Evolutionary conservation across 768 basidiomycete species (phyloP), one percentile per base, ranked within the genome.

Genomic region (Mrakia gelida): DNA sequence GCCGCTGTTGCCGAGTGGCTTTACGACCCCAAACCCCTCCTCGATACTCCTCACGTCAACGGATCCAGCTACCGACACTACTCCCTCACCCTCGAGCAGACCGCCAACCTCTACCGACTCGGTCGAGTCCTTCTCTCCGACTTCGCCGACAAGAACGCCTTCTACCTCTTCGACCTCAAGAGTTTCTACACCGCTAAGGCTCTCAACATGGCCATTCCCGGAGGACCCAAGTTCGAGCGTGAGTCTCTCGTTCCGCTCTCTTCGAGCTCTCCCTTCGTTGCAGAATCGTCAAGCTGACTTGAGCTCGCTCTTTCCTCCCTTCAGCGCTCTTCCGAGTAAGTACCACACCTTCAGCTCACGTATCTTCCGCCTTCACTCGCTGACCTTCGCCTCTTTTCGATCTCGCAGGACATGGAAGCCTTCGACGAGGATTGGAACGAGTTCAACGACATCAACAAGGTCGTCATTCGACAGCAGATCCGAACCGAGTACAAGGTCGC

Each of bases 391-490:
- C 59, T n/a, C 59, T 9, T 28, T 28, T 59, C 28, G n/a, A n/a
- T 99, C 38, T 87, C 94, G 85, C 89, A 96, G 71, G 97, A 99
- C 82, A 94, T 95, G 91, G 97, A 98, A 82, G 88, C 91, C 18
- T 98, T 94, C 81, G 97, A 99, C 82, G 97, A 98, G 83, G 97
- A 99, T 83, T 84, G 83, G 83, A 84, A 84, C 81, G 95, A 97
- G 84, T 99, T 99, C 82, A 99, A 99, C 84, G 97, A 99, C 83
- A 97, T 98, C 85, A 95, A 97, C 86, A 99, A 99, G 85, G 92
- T 99, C 82, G 96, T 99, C 84, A 98, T 99, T 81, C 95, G 97
- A 30, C 95, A 98, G 83, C 94, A 97, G 84, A 96, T 98, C 80
- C 90, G 97, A 67, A 98, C 96, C 2, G 97, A 99, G 86, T 98